Base-by-base conservation (phyloP, 2,329 filamentous ascomycete species). In the Fusarium pininemorale region DNA sequence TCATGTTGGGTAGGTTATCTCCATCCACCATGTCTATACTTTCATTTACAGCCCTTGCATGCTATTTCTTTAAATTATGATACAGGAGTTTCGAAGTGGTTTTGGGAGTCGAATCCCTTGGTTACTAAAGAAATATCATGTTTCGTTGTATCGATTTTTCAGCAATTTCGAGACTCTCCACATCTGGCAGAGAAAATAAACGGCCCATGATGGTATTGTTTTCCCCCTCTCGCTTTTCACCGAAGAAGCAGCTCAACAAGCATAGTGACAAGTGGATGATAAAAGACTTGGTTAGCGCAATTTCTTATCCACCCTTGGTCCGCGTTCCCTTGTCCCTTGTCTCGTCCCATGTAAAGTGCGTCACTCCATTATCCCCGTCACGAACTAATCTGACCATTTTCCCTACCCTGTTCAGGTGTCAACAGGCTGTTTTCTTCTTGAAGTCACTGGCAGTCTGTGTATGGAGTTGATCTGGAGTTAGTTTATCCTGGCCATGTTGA, bases 301-400 rank as follows among this genome's bases (percentile, higher is more conserved):
- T 45, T 60, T 44, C 39, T 45, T 51, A 44, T 47, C 67, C 47
- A 56, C 71, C 48, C 45, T 30, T 32, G 42, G 32, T 50, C 71
- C 39, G 38, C 37, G 28, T 39, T 37, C 45, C 63, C 67, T 50
- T 72, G 63, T 61, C 58, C 54, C 63, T 58, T 72, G 63, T 74
- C 62, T 56, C 56, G 59, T 66, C 59, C 59, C 71, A 74, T 74
- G 45, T 67, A 74, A 72, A 63, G 50, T 74, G 66, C 71, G 72
- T 74, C 71, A 74, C 63, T 74, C 56, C 39, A 71, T 74, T 38
- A 67, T 39, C n/a, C 56, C 47, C 59, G 63, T 58, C 53, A 18
- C 47, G 35, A 73, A 64, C 60, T 73, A 63, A 63, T 73, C 47
- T 73, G 53, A 37, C 60, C 70, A 70, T 74, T 61, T 55, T 47